Evolutionary conservation across 2,329 filamentous ascomycete genomes (phyloP).

Genomic region (Orbilia oligospora): DNA sequence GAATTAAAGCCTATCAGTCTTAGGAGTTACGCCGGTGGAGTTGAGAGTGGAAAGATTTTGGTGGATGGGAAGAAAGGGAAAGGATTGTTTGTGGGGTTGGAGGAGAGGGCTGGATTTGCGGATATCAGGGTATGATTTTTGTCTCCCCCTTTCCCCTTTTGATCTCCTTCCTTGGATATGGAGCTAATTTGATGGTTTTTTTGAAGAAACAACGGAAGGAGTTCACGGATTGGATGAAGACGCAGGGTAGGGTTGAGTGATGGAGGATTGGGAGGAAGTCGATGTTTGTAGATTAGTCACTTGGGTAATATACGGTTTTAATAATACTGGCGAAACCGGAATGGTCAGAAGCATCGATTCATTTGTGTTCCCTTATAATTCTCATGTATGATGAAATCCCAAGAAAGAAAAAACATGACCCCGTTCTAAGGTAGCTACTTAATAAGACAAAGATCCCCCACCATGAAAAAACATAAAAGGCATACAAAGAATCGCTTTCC

Average conservation of each 20-base stretch:
- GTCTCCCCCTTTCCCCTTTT: no score
- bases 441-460: constrained; percentile 12
- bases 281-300: no score
- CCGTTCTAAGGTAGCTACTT: constrained; percentile 10
- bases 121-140: constrained; percentile 79
- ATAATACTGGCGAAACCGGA: neutral
- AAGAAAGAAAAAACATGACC: neutral
- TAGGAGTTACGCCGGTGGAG: constrained; percentile 84
- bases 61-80: constrained; percentile 74
- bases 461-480: constrained; percentile 14
- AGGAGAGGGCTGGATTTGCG: constrained; percentile 86
- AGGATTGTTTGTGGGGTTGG: constrained; percentile 84
- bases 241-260: constrained; percentile 7
- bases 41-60: constrained; percentile 80
- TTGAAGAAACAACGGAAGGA: constrained; percentile 77
- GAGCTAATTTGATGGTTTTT: constrained; percentile 27
- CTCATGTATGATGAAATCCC: constrained; percentile 38
- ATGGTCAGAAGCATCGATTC: constrained; percentile 7
- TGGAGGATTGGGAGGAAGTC: no score
- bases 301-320: neutral
- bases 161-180: constrained; percentile 61
- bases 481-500: neutral
- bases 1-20: constrained; percentile 88
- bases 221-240: constrained; percentile 71
- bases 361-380: neutral